These are phyloP conservation scores for sorghum (Sorghum bicolor) DNA, from an alignment of 176 grass and related monocot genomes.

Conservation along the genomic window DNA sequence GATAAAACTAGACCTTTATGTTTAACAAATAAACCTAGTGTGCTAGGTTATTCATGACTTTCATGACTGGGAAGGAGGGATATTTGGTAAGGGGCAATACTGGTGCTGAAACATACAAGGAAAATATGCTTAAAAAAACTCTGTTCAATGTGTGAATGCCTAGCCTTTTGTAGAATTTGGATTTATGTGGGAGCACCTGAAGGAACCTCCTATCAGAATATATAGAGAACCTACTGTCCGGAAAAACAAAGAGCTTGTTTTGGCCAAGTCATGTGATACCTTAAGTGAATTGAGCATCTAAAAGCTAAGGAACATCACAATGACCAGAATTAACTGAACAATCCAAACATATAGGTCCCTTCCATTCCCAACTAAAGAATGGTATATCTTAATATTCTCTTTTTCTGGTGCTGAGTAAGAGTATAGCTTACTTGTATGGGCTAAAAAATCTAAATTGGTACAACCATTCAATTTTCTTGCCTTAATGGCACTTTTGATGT, in stretches of 20 bases:
- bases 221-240: too few species aligned
- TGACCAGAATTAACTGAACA: neutral
- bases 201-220: neutral
- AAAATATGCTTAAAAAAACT: neutral
- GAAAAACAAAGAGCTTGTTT: too few species aligned
- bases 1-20: slow-evolving; percentile 1
- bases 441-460: neutral
- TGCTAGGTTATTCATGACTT: neutral
- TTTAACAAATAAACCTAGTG: neutral
- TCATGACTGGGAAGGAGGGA: neutral
- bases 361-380: neutral
- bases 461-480: neutral
- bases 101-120: neutral
- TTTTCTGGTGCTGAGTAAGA: neutral
- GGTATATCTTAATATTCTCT: neutral
- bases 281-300: neutral
- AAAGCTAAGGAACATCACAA: neutral
- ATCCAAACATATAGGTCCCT: slow-evolving; percentile 6
- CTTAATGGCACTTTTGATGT: neutral
- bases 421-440: neutral
- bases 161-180: neutral
- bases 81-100: neutral
- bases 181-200: neutral
- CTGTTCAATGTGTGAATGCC: too few species aligned
- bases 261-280: neutral